Evolutionary conservation across 2,329 filamentous ascomycete genomes (phyloP), one percentile per base, ranked within the genome.

Genomic region (Lachnellula occidentalis): DNA sequence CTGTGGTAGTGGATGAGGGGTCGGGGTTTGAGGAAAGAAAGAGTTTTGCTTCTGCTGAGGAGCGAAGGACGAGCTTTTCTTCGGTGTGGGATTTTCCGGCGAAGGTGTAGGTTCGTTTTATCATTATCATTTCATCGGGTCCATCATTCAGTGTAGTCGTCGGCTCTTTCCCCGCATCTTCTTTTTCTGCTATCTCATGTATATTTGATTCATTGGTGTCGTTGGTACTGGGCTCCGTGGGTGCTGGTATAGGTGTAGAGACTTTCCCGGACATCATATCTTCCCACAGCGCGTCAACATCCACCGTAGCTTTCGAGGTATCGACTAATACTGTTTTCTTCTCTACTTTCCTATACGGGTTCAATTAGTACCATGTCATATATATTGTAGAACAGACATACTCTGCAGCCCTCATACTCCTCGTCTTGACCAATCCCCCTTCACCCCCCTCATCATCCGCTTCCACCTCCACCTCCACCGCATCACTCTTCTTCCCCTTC

Each of bases 91-190:
- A 77, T 64, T 86, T 82, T 31, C 87, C 87, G 36, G 87, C 87
- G 62, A 90, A 90, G 63, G 86, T 87, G 71, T 88, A 90, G 14
- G 81, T 85, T 31, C 85, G 82, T 63, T 84, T 87, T 58, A 90
- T 86, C 57, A 78, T 79, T 62, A 90, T 76, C 72, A 64, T 68
- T 2, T 67, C 61, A 50, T 75, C 72, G 2, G 62, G 61, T 3
- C 54, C 62, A 22, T 66, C 64, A 34, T 51, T 51, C n/a, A 64
- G 41, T 27, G 57, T 66, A 34, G 58, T 64, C 7, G 60, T 56
- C 9, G 60, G 51, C n/a, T n/a, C 41, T 27, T 54, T 54, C 37
- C 50, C 51, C 5, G 19, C 12, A 12, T 45, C 22, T 6, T 36
- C 34, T 34, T 54, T 46, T 34, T 45, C 45, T 19, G 48, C 6